These are phyloP conservation scores for Cercospora sp. DNA, from an alignment of 2,329 filamentous ascomycete species.

Conservation along the genomic window DNA sequence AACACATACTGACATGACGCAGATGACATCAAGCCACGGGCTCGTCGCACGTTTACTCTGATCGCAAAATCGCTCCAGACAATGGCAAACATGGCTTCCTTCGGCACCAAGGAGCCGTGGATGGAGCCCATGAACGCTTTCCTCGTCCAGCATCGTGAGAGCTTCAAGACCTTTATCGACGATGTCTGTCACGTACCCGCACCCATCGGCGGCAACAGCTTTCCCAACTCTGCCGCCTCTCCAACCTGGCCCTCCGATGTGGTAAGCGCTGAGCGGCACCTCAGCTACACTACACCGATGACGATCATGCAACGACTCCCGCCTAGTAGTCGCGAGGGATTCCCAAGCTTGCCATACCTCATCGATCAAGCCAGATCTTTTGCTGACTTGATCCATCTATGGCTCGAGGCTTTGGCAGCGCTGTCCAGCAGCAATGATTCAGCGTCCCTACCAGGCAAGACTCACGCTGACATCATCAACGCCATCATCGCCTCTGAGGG, in stretches of 20 bases:
- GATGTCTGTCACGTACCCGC: conserved; percentile 79
- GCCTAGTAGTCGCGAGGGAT: conserved; percentile 80
- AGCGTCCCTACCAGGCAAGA: conserved; percentile 25
- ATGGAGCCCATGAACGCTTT: conserved; percentile 99
- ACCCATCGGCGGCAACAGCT: conserved; percentile 58
- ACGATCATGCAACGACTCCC: conserved; percentile 84
- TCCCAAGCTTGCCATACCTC: conserved; percentile 87
- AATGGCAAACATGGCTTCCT: conserved; percentile 84
- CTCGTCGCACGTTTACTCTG: conserved; percentile 84
- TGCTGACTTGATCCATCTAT: conserved; percentile 77
- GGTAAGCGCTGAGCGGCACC: conserved; percentile 36
- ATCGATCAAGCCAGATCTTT: conserved; percentile 86
- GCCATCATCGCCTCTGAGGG: conserved; percentile 42
- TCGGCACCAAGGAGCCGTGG: conserved; percentile 95
- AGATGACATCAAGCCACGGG: conserved; percentile 79
- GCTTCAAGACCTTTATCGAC: conserved; percentile 86
- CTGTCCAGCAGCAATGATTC: conserved; percentile 23
- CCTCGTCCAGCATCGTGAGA: conserved; percentile 69
- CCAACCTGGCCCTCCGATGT: conserved; percentile 32
- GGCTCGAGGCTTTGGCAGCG: conserved; percentile 59
- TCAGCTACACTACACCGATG: conserved; percentile 79
- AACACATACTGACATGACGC: conserved; percentile 34
- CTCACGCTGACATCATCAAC: conserved; percentile 38
- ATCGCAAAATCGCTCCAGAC: conserved; percentile 92
- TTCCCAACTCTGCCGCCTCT: conserved; percentile 25